Conservation (phyloP, 495 filamentous ascomycete genomes). For the Penicillium bialowiezense region DNA sequence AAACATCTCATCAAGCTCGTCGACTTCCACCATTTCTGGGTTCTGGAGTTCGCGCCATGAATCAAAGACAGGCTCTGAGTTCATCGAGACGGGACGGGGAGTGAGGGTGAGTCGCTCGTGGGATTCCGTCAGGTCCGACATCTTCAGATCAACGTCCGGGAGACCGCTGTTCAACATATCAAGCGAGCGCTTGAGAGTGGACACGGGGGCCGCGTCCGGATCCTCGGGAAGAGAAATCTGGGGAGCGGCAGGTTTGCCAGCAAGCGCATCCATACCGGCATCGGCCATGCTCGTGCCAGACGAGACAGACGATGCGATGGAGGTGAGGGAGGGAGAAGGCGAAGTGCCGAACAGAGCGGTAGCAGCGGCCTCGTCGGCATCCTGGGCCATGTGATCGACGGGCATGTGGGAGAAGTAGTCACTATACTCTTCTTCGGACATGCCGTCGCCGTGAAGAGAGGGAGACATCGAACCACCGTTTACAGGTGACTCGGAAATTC, state of each 20-base stretch:
- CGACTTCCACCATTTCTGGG: slow-evolving; percentile 85
- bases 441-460: slow-evolving; percentile 30
- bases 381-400: slow-evolving; percentile 22
- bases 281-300: slow-evolving; percentile 46
- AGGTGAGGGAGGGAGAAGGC: slow-evolving; percentile 46
- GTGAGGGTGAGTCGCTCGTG: slow-evolving; percentile 39
- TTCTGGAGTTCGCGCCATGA: slow-evolving; percentile 66
- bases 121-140: slow-evolving; percentile 43
- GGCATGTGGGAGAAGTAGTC: slow-evolving; percentile 44
- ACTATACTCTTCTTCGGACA: slow-evolving; percentile 36
- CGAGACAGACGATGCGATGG: slow-evolving; percentile 46
- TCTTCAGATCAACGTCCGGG: slow-evolving; percentile 44
- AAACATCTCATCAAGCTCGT: slow-evolving; percentile 90
- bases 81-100: slow-evolving; percentile 43
- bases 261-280: slow-evolving; percentile 24
- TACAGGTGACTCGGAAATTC: slow-evolving; percentile 31
- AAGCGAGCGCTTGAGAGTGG: slow-evolving; percentile 42
- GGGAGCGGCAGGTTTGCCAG: slow-evolving; percentile 22
- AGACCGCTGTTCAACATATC: slow-evolving; percentile 44
- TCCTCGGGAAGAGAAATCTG: slow-evolving; percentile 38
- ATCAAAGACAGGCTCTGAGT: slow-evolving; percentile 34
- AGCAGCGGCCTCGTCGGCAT: slow-evolving; percentile 37
- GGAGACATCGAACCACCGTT: slow-evolving; percentile 35
- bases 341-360: slow-evolving; percentile 43
- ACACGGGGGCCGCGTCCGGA: slow-evolving; percentile 28